Evolutionary conservation across 129 eudicot genomes (phyloP), one percentile per base, ranked within the genome.

Genomic region (Artemisia tridentata): DNA sequence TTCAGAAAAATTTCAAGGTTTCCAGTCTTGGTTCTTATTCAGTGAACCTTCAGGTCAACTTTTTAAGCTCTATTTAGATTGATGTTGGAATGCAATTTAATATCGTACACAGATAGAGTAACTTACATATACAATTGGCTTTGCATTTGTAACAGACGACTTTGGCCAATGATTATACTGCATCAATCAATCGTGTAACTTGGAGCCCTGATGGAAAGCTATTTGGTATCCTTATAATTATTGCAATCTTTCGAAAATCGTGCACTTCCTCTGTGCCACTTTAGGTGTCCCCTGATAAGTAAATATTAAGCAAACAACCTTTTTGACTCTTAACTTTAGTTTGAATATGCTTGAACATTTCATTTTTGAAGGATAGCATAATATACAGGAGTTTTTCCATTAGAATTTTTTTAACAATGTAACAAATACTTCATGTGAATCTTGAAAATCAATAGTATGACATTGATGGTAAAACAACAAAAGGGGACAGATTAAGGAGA

Each of bases 191-290:
- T 61, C 88, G 95, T 78, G 91, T 91, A 27, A 76, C 81, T 23
- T 91, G 97, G 97, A 91, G 88, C 67, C 88, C 90, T 61, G 92
- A 91, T 78, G 97, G 97, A 68, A 58, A 80, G 65, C 72, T 88
- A 7, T 88, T 84, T 76, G 97, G 97, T 91, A 85, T 60, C 70
- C 61, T 49, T n/a, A 54, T 47, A 27, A 7, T 21, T 18, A 3
- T 68, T 59, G 4, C 68, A 45, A 57, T 27, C 17, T 57, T 48
- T 25, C 0, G 25, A 15, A 56, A 38, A 57, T 0, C 47, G 12
- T 3, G 17, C 11, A 56, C 29, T 53, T 31, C 74, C 64, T 69
- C 31, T 13, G 51, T 54, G 19, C 74, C 64, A 57, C 46, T 68
- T 15, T 76, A 49, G 61, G 60, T 51, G 47, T 46, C 46, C 71